phyloP scores from a whole-genome alignment of 352 stramenopile genomes.

The Plasmopara halstedii region DNA sequence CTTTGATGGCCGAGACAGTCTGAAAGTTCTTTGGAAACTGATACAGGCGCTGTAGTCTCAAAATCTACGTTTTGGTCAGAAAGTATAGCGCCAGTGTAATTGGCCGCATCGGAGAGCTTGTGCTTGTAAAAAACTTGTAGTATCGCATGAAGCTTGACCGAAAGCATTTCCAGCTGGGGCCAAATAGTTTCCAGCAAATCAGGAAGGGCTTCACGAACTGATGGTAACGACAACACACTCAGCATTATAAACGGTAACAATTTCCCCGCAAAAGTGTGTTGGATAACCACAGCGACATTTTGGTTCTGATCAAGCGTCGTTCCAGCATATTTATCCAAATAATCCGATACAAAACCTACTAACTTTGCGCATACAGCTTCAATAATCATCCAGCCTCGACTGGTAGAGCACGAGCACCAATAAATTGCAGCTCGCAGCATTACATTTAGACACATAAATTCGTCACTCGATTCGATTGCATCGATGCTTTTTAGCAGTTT shows the following conservation, averaged over 20 bases:
- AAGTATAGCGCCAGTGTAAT: background rate
- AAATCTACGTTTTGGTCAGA: slow-evolving; percentile 8
- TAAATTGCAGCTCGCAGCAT: slow-evolving; percentile 63
- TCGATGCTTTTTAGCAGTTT: slow-evolving; percentile 23
- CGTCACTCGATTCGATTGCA: slow-evolving; percentile 36
- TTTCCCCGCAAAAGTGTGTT: slow-evolving; percentile 61
- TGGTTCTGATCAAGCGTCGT: slow-evolving; percentile 11
- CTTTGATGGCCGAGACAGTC: slow-evolving; percentile 17
- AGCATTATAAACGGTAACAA: slow-evolving; percentile 70
- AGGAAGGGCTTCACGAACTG: slow-evolving; percentile 37
- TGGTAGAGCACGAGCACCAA: slow-evolving; percentile 53
- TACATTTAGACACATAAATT: slow-evolving; percentile 81
- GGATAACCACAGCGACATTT: slow-evolving; percentile 27
- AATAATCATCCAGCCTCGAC: slow-evolving; percentile 49
- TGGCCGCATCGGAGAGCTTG: slow-evolving; percentile 1
- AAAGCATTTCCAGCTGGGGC: slow-evolving; percentile 34
- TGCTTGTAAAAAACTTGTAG: slow-evolving; percentile 9
- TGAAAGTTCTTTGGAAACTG: slow-evolving; percentile 30
- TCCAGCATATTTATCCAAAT: slow-evolving; percentile 23
- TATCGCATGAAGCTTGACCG: slow-evolving; percentile 11
- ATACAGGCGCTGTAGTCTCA: slow-evolving; percentile 9
- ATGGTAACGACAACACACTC: slow-evolving; percentile 54
- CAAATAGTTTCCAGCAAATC: slow-evolving; percentile 38
- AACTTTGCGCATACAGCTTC: slow-evolving; percentile 46
- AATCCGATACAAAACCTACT: slow-evolving; percentile 33